Conservation (phyloP, 2,329 filamentous ascomycete genomes). For the Rosellinia necatrix region DNA sequence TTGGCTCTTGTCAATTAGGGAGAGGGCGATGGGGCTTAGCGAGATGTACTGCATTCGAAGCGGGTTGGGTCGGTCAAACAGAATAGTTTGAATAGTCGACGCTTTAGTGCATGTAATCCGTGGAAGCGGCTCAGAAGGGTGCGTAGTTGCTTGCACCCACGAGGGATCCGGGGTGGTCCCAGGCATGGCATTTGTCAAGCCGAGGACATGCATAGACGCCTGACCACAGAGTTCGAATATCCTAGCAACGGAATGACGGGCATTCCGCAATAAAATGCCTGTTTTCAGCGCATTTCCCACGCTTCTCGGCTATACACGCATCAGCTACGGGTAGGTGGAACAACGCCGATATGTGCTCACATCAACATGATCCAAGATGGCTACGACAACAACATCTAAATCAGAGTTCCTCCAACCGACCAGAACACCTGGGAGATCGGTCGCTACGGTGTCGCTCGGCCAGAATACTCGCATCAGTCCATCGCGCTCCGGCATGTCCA, state of each 20-base stretch:
- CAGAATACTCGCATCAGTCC: constrained; percentile 98
- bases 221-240: constrained; percentile 87
- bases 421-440: constrained; percentile 78
- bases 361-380: constrained; percentile 88
- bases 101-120: constrained; percentile 73
- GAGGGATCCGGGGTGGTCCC: constrained; percentile 65
- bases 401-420: constrained; percentile 96
- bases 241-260: constrained; percentile 76
- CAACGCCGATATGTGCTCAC: constrained; percentile 54
- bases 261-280: constrained; percentile 81
- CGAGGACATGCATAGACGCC: constrained; percentile 81
- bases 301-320: constrained; percentile 63
- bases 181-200: constrained; percentile 70
- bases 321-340: constrained; percentile 32
- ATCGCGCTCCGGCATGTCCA: constrained; percentile 74
- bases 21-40: constrained; percentile 83
- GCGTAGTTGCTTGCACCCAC: constrained; percentile 67
- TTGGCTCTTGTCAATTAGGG: constrained; percentile 73
- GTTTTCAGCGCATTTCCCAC: constrained; percentile 88
- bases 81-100: constrained; percentile 80
- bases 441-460: constrained; percentile 82
- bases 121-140: constrained; percentile 61
- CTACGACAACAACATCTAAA: constrained; percentile 86
- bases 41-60: constrained; percentile 96
- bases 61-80: constrained; percentile 86